phyloP scores from a whole-genome alignment of 139 green algal genomes.

The Edaphochlamys debaryana region DNA sequence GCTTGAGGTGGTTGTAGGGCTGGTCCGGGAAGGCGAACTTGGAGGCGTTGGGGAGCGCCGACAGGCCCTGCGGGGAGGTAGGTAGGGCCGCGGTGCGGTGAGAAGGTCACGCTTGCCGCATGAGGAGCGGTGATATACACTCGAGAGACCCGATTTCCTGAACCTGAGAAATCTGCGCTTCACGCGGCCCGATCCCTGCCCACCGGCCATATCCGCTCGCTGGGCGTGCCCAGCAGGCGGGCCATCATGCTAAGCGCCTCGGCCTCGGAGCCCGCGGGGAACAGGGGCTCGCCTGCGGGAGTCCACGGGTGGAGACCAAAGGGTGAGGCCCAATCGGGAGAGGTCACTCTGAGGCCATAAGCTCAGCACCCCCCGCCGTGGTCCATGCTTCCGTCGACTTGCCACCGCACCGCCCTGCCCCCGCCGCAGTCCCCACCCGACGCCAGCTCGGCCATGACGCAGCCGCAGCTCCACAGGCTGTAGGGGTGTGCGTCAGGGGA shows the following conservation, averaged over 20 bases:
- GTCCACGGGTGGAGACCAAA: no score
- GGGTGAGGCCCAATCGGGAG: no score
- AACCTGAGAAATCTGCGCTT: no score
- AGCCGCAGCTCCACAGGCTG: slow-evolving; percentile 56
- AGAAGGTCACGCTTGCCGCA: neutral
- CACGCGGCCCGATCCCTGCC: neutral
- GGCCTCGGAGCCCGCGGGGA: slow-evolving; percentile 66
- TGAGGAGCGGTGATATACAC: neutral
- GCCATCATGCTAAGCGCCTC: slow-evolving; percentile 65
- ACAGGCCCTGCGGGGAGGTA: slow-evolving; percentile 51
- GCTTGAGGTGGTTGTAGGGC: slow-evolving; percentile 81
- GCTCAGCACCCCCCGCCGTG: no score
- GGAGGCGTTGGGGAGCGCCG: slow-evolving; percentile 39
- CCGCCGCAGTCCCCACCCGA: no score
- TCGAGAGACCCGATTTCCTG: no score
- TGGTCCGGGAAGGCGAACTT: slow-evolving; percentile 68
- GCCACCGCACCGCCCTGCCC: no score
- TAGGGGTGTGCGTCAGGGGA: no score
- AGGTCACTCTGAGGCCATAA: no score
- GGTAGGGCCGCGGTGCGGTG: neutral
- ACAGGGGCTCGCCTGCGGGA: slow-evolving; percentile 66
- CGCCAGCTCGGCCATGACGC: slow-evolving; percentile 79
- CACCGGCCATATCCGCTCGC: slow-evolving; percentile 74
- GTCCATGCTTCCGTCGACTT: no score
- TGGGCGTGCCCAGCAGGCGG: slow-evolving; percentile 70